Evolutionary conservation across 148 eudicot species (phyloP).

Genomic region (Talinum fruticosum): DNA sequence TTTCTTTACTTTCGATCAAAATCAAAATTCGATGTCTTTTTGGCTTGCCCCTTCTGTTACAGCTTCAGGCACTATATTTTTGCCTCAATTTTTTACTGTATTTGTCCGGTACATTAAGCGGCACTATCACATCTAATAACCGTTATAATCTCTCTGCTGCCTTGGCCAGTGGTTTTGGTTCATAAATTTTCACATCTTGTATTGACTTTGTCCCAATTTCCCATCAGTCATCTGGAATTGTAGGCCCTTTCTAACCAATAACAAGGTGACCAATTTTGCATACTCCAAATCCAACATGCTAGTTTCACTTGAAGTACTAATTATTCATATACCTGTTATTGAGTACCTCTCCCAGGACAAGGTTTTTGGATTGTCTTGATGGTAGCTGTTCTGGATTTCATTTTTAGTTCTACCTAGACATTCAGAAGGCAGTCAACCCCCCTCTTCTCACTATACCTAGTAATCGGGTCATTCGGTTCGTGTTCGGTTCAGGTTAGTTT

Average conservation of each 20-base stretch:
- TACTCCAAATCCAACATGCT: background rate
- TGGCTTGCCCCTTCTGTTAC: no score
- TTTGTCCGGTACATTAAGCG: constrained; percentile 5
- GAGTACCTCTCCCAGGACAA: no score
- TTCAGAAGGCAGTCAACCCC: no score
- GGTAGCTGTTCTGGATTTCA: no score
- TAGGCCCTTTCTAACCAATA: background rate
- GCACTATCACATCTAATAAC: constrained; percentile 1
- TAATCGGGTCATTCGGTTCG: no score
- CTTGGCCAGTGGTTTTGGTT: no score
- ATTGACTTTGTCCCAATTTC: background rate
- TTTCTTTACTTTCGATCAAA: background rate
- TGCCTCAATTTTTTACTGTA: background rate
- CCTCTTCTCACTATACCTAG: no score
- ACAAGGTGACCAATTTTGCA: background rate
- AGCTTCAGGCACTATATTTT: background rate
- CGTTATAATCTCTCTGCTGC: constrained; percentile 4
- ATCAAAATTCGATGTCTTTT: background rate
- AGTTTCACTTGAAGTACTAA: background rate
- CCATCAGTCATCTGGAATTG: background rate
- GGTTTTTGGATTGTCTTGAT: no score
- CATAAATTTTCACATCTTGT: no score
- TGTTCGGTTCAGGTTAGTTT: no score
- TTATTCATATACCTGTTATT: background rate
- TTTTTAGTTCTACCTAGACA: no score